phyloP scores from a whole-genome alignment of 495 filamentous ascomycete species.

The Hypoxylon fuscum region DNA sequence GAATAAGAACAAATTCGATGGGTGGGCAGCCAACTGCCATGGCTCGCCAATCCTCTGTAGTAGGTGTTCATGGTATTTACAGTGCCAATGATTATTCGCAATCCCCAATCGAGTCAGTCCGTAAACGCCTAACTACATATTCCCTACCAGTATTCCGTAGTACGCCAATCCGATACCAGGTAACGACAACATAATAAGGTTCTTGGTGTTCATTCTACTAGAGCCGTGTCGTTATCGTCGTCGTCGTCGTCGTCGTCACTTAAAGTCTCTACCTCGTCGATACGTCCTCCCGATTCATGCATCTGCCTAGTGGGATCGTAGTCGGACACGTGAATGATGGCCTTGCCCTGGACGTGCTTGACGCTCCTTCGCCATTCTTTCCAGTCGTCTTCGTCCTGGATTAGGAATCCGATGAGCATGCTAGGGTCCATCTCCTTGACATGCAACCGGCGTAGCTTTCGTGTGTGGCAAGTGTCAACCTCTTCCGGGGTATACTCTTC shows the following conservation, averaged over 20 bases:
- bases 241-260: conserved; percentile 63
- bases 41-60: conserved; percentile 17
- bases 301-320: conserved; percentile 64
- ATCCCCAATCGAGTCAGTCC: conserved; percentile 8
- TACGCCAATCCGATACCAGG: conserved; percentile 16
- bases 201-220: conserved; percentile 43
- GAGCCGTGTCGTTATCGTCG: conserved; percentile 56
- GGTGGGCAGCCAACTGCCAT: neutral
- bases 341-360: conserved; percentile 75
- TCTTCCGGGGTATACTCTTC: conserved; percentile 73
- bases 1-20: neutral
- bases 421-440: conserved; percentile 96
- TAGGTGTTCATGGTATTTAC: conserved; percentile 34
- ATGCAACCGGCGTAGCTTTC: conserved; percentile 80
- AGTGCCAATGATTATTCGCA: conserved; percentile 22
- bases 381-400: conserved; percentile 86
- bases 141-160: conserved; percentile 38
- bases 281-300: conserved; percentile 70
- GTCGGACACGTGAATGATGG: conserved; percentile 82
- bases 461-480: conserved; percentile 84
- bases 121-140: conserved; percentile 31
- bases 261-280: conserved; percentile 90
- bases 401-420: conserved; percentile 97
- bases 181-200: conserved; percentile 46
- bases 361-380: conserved; percentile 77